phyloP scores from a whole-genome alignment of 176 grass and related monocot genomes.

The Musa troglodytarum region DNA sequence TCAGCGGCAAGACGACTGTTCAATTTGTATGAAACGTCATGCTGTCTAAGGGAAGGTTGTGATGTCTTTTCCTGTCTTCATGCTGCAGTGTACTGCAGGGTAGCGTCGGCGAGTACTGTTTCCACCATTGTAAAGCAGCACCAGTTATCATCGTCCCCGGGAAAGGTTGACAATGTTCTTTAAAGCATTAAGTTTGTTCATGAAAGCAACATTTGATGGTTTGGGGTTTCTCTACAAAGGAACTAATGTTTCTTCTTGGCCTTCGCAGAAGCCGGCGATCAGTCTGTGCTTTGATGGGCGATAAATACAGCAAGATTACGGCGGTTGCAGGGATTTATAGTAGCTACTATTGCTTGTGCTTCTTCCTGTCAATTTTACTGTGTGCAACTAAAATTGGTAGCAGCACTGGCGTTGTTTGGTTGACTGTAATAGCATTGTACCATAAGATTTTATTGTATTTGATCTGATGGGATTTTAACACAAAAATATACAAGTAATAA shows the following conservation, averaged over 20 bases:
- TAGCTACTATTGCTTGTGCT: too few relatives aligned
- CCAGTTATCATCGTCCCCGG: slow-evolving; percentile 84
- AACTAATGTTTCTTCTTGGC: background rate
- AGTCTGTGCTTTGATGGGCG: background rate
- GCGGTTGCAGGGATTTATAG: too few relatives aligned
- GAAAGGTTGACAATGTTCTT: slow-evolving; percentile 36
- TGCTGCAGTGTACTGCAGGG: slow-evolving; percentile 69
- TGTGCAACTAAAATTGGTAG: too few relatives aligned
- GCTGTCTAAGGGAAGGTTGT: background rate
- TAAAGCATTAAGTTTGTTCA: background rate
- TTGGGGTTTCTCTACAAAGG: too few relatives aligned
- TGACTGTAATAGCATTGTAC: too few relatives aligned
- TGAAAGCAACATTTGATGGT: too few relatives aligned
- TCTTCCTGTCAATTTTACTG: too few relatives aligned
- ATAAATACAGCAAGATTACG: too few relatives aligned
- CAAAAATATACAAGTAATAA: too few relatives aligned
- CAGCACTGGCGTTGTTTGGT: too few relatives aligned
- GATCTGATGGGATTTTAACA: too few relatives aligned
- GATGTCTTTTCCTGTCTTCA: slow-evolving; percentile 2
- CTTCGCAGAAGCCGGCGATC: background rate
- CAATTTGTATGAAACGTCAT: background rate
- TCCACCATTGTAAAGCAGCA: slow-evolving; percentile 85
- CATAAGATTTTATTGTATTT: too few relatives aligned
- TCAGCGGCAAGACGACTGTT: background rate
- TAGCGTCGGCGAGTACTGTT: slow-evolving; percentile 77